Percentiles rank a stretch among this genome's conserved stretches.
phyloP scores from a whole-genome alignment of 1,284 basidiomycete species.

The Sphagnurus paluster region DNA sequence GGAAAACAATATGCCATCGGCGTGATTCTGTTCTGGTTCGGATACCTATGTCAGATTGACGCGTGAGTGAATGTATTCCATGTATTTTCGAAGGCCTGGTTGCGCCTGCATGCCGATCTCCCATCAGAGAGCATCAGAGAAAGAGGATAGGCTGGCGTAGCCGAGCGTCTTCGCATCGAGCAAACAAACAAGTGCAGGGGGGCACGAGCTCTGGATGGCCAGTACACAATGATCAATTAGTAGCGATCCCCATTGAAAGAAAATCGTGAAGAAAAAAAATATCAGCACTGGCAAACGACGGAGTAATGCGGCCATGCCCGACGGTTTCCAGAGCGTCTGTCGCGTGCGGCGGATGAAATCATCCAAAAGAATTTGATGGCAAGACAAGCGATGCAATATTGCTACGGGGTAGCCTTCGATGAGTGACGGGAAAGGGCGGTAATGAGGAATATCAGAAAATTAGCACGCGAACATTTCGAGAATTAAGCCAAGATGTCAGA shows the following conservation, averaged over 20 bases:
- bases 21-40: too few relatives aligned
- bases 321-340: neutral
- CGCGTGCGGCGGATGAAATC: neutral
- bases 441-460: neutral
- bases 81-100: neutral
- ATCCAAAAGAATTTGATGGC: slow-evolving; percentile 5
- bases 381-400: too few relatives aligned
- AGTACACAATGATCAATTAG: too few relatives aligned
- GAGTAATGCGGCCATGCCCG: neutral
- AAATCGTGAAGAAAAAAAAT: neutral
- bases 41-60: too few relatives aligned
- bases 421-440: neutral
- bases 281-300: neutral
- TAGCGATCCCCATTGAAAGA: neutral
- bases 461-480: neutral
- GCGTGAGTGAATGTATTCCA: neutral
- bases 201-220: too few relatives aligned
- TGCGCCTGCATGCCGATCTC: neutral
- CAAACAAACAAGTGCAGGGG: neutral
- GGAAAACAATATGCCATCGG: too few relatives aligned
- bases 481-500: neutral
- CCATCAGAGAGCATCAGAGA: neutral
- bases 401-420: too few relatives aligned
- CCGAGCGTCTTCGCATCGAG: neutral
- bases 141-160: neutral